Base-by-base conservation (phyloP, 495 filamentous ascomycete species). In the Xylaria flabelliformis region DNA sequence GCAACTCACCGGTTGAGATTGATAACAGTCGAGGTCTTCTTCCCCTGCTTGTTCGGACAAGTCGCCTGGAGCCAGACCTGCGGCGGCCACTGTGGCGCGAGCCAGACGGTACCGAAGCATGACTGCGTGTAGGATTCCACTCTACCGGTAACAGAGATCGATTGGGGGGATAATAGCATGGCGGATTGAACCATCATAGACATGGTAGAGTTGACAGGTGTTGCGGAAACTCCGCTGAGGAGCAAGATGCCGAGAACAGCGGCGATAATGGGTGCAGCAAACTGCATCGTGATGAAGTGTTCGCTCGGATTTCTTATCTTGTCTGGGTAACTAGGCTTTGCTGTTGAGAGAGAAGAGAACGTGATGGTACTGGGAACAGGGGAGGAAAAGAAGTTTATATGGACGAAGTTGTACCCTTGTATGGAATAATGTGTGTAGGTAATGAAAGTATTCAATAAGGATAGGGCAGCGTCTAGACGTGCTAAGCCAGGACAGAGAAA, bases 1-100 rank as follows among this genome's bases (percentile, higher is more conserved):
- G 15, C 4, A 46, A 64, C 61, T 26, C 48, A 64, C 61, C 19
- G 61, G 41, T 64, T 64, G 21, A 64, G 41, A 64, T 64, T 64
- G 4, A 64, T 44, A 17, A 64, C 32, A 29, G 39, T 44, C 21
- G 29, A 13, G 5, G 41, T n/a, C 19, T n/a, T 29, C 7, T 15
- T 24, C 4, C 39, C 61, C 36, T 64, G 8, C n/a, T 29, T 24
- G 24, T 64, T 24, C 8, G 61, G 61, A 29, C 61, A 64, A 3
- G 7, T 44, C 13, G 39, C 61, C 61, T 64, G 61, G 39, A 36
- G 48, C 61, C 61, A 64, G 36, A 64, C 24, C 17, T 64, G 13
- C 2, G 61, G 61, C 0, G 61, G 61, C 9, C 24, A 64, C 8
- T 44, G 39, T 26, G 61, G 61, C n/a, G 8, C 12, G n/a, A 64